Percentiles rank a stretch among this genome's conserved stretches.
Conservation (phyloP, 2,329 filamentous ascomycete species). For the Aspergillus fumigatus region DNA sequence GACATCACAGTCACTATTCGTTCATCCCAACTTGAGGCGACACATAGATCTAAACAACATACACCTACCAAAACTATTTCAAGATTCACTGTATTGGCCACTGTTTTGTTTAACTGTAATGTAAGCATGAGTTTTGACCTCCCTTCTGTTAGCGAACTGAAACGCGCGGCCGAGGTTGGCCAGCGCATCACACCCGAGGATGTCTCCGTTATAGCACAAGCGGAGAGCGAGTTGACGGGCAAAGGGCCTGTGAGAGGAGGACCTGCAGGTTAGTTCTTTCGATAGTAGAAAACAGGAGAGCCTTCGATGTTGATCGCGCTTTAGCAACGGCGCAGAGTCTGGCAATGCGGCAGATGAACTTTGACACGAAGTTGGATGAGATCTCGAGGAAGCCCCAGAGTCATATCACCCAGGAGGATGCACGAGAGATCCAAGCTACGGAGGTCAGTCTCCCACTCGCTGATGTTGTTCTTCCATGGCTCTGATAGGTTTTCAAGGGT, state of each 20-base stretch:
- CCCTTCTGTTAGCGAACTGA: slow-evolving; percentile 24
- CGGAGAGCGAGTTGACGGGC: slow-evolving; percentile 29
- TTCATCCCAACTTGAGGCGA: background rate
- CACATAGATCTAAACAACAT: background rate
- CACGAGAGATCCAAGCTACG: slow-evolving; percentile 27
- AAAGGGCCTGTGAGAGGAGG: slow-evolving; percentile 28
- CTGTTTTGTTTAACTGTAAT: background rate
- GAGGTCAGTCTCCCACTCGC: slow-evolving; percentile 17
- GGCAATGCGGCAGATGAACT: slow-evolving; percentile 31
- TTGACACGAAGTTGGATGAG: slow-evolving; percentile 29
- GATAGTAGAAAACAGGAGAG: background rate
- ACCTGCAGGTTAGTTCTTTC: slow-evolving; percentile 24
- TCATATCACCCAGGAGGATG: slow-evolving; percentile 31
- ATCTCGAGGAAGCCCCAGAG: slow-evolving; percentile 27
- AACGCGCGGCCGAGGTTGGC: slow-evolving; percentile 27
- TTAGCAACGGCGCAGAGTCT: slow-evolving; percentile 31
- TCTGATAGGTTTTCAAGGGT: slow-evolving; percentile 14
- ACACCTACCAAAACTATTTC: background rate
- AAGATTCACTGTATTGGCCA: background rate
- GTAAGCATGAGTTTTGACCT: slow-evolving; percentile 9
- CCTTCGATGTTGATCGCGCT: background rate
- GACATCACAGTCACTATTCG: slow-evolving; percentile 17
- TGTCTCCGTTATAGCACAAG: slow-evolving; percentile 29
- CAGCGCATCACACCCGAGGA: slow-evolving; percentile 31
- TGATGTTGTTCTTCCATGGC: background rate